These are phyloP conservation scores for Backusella morwellensis DNA, from an alignment of 192 early-diverging fungal species.

Conservation along the genomic window DNA sequence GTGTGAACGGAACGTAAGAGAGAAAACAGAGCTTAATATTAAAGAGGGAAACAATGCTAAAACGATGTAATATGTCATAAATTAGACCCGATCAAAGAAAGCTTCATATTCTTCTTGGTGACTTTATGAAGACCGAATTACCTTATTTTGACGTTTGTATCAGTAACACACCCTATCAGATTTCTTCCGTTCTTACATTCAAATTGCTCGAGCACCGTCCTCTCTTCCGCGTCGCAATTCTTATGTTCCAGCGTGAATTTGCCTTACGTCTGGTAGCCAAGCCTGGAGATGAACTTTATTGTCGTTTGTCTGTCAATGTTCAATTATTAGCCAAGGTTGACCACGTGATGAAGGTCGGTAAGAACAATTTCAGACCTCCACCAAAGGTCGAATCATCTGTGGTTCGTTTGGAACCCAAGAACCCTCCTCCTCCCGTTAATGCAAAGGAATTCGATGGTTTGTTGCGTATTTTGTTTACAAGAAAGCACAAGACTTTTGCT, in stretches of 20 bases:
- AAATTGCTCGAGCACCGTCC: constrained; percentile 96
- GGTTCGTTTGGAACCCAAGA: constrained; percentile 88
- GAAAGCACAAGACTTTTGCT: constrained; percentile 87
- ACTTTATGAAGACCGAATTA: constrained; percentile 95
- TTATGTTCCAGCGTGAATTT: constrained; percentile 99
- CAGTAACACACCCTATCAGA: constrained; percentile 98
- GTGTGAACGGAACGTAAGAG: constrained; percentile 90
- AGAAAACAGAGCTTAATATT: background rate
- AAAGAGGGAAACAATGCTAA: background rate
- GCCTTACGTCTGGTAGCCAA: constrained; percentile 92
- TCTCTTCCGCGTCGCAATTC: constrained; percentile 79
- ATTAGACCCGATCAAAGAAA: constrained; percentile 71
- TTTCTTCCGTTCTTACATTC: constrained; percentile 93
- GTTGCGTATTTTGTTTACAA: constrained; percentile 86
- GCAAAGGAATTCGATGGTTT: constrained; percentile 98
- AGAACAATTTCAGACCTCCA: constrained; percentile 97
- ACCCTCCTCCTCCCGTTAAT: constrained; percentile 93
- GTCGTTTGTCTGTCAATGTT: constrained; percentile 89
- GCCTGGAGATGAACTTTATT: constrained; percentile 90
- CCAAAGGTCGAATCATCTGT: constrained; percentile 96
- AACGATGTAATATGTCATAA: background rate
- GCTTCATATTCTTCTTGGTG: constrained; percentile 95
- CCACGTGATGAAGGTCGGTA: constrained; percentile 97
- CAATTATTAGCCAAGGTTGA: constrained; percentile 93
- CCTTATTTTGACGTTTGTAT: constrained; percentile 99